Base-by-base conservation (phyloP, 2,329 filamentous ascomycete species). In the Colletotrichum godetiae region DNA sequence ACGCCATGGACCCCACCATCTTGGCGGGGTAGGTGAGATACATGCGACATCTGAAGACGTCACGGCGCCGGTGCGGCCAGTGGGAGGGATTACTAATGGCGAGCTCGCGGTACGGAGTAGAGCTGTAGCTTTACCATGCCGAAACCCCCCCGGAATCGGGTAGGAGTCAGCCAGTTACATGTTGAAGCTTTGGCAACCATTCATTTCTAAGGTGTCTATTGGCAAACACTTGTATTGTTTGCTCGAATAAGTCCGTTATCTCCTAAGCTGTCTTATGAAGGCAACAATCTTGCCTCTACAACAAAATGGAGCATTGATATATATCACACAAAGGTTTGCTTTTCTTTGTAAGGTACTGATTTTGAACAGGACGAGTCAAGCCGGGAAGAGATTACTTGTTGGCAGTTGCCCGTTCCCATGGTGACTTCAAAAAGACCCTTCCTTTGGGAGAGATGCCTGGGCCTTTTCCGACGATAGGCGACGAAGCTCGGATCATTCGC, bases 1-100 rank as follows among this genome's bases (percentile, higher is more conserved):
- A 56, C 19, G 42, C 19, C 42, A 22, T 49, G 42, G 8, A 71
- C 71, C 71, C 71, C 71, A 61, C 60, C 71, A 71, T 57, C 60
- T 60, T 61, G 67, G 71, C 67, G 71, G 71, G 71, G 71, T 65
- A 73, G 37, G 10, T 27, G n/a, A 10, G 37, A 55, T n/a, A 52
- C 53, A 22, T 37, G 56, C 63, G 63, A 71, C 63, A 61, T 33
- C 27, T 24, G 29, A 58, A 68, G 69, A 72, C 69, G 69, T 72
- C 65, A 72, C 69, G 37, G 66, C 19, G 52, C 35, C 29, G 57
- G 15, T 27, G 24, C 59, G 29, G 13, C 35, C 35, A 57, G 35
- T 13, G 12, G 15, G 35, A 7, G 56, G 63, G 57, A 59, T 55
- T 59, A 63, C 66, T 68, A 68, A 72, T 72, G 53, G 4, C 8